Conservation (phyloP, 2,329 filamentous ascomycete species). For the Fusarium dlaminii region DNA sequence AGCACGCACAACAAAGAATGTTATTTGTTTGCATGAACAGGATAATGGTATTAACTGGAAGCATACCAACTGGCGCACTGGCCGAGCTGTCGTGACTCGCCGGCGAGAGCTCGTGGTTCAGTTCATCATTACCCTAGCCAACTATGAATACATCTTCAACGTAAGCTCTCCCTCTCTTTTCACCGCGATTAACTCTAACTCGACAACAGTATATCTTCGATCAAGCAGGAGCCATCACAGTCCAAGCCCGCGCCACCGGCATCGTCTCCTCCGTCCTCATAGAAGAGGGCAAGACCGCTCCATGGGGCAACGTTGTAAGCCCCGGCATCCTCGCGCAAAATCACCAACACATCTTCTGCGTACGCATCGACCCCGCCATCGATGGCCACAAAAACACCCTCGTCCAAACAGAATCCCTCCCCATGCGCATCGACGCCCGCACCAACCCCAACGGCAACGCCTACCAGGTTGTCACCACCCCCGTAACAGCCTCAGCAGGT, state of each 20-base stretch:
- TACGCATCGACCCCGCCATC: constrained; percentile 72
- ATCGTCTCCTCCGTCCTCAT: constrained; percentile 71
- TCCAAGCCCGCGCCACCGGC: constrained; percentile 73
- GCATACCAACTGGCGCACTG: constrained; percentile 73
- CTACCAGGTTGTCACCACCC: constrained; percentile 52
- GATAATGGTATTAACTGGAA: constrained; percentile 79
- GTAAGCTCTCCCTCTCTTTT: not conserved
- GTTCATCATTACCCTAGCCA: constrained; percentile 73
- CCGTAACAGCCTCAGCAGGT: constrained; percentile 55
- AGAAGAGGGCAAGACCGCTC: constrained; percentile 60
- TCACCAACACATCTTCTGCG: constrained; percentile 75
- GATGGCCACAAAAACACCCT: constrained; percentile 69
- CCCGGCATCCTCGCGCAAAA: constrained; percentile 73
- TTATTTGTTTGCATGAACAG: constrained; percentile 75
- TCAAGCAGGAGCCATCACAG: constrained; percentile 67
- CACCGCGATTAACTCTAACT: not conserved
- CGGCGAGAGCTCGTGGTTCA: constrained; percentile 72
- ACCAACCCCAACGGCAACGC: constrained; percentile 61
- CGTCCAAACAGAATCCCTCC: constrained; percentile 51
- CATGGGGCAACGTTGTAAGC: constrained; percentile 70
- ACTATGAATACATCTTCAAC: constrained; percentile 72
- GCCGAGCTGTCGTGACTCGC: constrained; percentile 67
- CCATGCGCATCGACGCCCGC: constrained; percentile 53
- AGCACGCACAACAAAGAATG: constrained; percentile 58
- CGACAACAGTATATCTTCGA: constrained; percentile 59